phyloP scores from a whole-genome alignment of 768 basidiomycete genomes.

The Pulveroboletus sp. region DNA sequence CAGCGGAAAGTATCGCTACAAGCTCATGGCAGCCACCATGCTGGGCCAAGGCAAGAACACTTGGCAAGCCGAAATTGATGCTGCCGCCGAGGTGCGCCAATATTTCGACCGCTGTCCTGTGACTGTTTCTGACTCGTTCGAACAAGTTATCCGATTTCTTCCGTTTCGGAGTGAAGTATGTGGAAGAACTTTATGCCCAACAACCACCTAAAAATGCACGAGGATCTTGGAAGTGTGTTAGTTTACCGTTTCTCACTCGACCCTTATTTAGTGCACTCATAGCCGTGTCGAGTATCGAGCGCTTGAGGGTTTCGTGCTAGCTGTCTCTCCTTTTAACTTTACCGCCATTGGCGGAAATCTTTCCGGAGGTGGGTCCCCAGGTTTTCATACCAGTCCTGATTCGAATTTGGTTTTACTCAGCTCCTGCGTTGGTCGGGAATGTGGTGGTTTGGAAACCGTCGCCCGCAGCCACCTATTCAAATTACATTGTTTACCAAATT shows the following conservation, averaged over 20 bases:
- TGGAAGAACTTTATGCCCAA: slow-evolving; percentile 88
- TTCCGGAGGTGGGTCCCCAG: slow-evolving; percentile 49
- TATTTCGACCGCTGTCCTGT: not conserved
- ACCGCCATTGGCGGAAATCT: slow-evolving; percentile 98
- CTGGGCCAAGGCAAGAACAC: slow-evolving; percentile 98
- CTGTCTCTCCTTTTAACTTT: slow-evolving; percentile 98
- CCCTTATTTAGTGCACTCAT: slow-evolving; percentile 10
- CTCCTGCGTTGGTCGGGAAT: slow-evolving; percentile 92
- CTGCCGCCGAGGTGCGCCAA: slow-evolving; percentile 84
- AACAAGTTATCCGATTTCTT: slow-evolving; percentile 83
- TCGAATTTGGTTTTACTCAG: slow-evolving; percentile 33
- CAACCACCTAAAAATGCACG: slow-evolving; percentile 85
- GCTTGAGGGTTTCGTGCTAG: slow-evolving; percentile 97
- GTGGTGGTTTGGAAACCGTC: slow-evolving; percentile 97
- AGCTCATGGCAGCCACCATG: slow-evolving; percentile 94
- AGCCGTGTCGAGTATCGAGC: slow-evolving; percentile 96
- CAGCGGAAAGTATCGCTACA: slow-evolving; percentile 93
- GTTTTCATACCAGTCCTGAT: not conserved
- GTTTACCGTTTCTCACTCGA: not conserved
- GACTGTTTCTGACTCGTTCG: slow-evolving; percentile 6
- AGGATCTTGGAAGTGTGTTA: slow-evolving; percentile 90
- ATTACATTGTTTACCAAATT: slow-evolving; percentile 89
- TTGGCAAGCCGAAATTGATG: slow-evolving; percentile 99
- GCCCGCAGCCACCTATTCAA: slow-evolving; percentile 91
- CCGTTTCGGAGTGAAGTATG: slow-evolving; percentile 94